phyloP scores from a whole-genome alignment of 257 asterid species.

The Scutellaria galericulata region DNA sequence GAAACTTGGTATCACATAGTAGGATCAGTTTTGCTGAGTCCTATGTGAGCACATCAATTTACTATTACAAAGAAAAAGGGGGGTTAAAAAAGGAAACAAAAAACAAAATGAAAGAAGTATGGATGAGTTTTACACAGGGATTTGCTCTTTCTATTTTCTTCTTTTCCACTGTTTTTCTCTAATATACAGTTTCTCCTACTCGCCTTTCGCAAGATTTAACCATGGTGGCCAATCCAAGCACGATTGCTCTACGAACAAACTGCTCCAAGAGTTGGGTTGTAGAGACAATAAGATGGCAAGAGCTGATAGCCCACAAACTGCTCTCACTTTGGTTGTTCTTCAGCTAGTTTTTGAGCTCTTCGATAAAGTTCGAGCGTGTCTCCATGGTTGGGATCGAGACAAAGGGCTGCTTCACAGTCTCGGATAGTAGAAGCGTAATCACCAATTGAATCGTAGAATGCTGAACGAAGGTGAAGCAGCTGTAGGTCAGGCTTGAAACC shows the following conservation, averaged over 20 bases:
- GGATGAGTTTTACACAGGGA: constrained; percentile 45
- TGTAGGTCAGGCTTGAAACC: constrained; percentile 84
- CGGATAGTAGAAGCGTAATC: constrained; percentile 58
- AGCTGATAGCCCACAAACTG: constrained; percentile 29
- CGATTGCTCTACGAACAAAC: constrained; percentile 32
- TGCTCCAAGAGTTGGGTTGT: constrained; percentile 35
- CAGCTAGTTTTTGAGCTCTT: constrained; percentile 52
- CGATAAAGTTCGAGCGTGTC: constrained; percentile 72
- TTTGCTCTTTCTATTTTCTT: constrained; percentile 35
- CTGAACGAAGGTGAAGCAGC: constrained; percentile 92
- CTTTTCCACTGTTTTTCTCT: constrained; percentile 16
- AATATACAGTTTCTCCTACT: constrained; percentile 32
- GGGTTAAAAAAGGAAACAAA: background rate
- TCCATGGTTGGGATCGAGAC: constrained; percentile 76
- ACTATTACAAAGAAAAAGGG: constrained; percentile 13
- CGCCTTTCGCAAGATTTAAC: constrained; percentile 28
- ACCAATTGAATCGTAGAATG: constrained; percentile 84
- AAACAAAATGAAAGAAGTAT: constrained; percentile 15
- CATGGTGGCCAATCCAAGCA: constrained; percentile 38
- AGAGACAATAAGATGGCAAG: constrained; percentile 33
- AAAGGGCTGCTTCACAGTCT: constrained; percentile 93
- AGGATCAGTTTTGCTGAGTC: constrained; percentile 27
- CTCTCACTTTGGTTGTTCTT: constrained; percentile 53
- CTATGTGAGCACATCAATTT: constrained; percentile 37
- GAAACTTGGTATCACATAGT: constrained; percentile 30